Percentiles rank a stretch among this genome's conserved stretches.
These are phyloP conservation scores for Alternaria sp. DNA, from an alignment of 2,329 filamentous ascomycete genomes.

Conservation along the genomic window DNA sequence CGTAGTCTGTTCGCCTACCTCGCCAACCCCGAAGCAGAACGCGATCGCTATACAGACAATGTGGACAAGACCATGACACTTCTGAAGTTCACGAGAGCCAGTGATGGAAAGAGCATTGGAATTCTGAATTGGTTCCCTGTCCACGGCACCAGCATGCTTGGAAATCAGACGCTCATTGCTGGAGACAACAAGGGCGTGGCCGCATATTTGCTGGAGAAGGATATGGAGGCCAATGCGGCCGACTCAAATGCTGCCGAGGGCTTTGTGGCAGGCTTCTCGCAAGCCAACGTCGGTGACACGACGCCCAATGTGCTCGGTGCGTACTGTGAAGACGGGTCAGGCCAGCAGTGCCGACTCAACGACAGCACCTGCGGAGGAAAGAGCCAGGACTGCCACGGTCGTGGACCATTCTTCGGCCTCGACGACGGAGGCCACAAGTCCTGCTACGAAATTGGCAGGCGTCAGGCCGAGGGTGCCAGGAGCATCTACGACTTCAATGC, in stretches of 20 bases:
- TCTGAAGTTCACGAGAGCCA: conserved; percentile 75
- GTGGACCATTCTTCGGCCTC: conserved; percentile 71
- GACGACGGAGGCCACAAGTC: conserved; percentile 71
- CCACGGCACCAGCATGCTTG: conserved; percentile 88
- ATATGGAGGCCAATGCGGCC: conserved; percentile 55
- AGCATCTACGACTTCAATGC: conserved; percentile 61
- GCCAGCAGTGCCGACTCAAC: conserved; percentile 71
- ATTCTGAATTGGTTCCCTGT: conserved; percentile 90
- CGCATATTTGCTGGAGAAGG: conserved; percentile 81
- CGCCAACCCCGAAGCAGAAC: conserved; percentile 79
- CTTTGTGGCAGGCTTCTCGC: conserved; percentile 91
- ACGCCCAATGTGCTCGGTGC: conserved; percentile 87
- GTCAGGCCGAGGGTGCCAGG: conserved; percentile 71
- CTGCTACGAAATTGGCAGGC: conserved; percentile 76
- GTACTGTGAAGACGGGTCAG: conserved; percentile 84
- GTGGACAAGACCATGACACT: conserved; percentile 82
- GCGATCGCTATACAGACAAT: conserved; percentile 68
- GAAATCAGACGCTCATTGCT: conserved; percentile 88
- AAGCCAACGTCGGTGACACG: conserved; percentile 89
- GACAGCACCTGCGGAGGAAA: conserved; percentile 84
- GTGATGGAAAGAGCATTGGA: conserved; percentile 77
- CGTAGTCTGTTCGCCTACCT: conserved; percentile 88
- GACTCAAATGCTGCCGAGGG: conserved; percentile 60
- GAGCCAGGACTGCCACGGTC: conserved; percentile 73
- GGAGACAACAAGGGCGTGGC: conserved; percentile 98